A percentile compares a stretch with the other conserved stretches of the same genome.
Conservation (phyloP, 2,329 filamentous ascomycete genomes). For the Cladophialophora carrionii region DNA sequence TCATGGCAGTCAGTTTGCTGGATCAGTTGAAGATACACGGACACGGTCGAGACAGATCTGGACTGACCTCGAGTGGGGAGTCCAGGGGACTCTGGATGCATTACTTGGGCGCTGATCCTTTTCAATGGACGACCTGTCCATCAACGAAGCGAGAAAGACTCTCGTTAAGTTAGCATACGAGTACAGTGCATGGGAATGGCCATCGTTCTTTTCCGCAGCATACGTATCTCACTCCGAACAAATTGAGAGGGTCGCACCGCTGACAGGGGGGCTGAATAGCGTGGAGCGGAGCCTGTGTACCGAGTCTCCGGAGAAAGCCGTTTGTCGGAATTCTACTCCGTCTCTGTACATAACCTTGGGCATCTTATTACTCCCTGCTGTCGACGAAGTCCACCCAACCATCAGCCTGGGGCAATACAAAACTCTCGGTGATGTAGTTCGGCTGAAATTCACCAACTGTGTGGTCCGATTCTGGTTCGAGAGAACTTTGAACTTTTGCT, state of each 20-base stretch:
- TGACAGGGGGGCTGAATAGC: too few species aligned
- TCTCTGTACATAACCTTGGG: too few species aligned
- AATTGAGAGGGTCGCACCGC: background rate
- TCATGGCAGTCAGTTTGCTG: slow-evolving; percentile 11
- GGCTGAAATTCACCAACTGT: too few species aligned
- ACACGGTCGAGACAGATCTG: background rate
- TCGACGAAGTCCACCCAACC: too few species aligned
- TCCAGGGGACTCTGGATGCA: slow-evolving; percentile 17
- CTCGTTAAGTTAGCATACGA: background rate
- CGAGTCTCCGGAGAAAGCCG: too few species aligned
- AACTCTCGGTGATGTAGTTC: too few species aligned
- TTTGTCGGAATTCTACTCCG: too few species aligned
- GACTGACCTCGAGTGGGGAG: slow-evolving; percentile 20
- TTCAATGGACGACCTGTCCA: slow-evolving; percentile 1
- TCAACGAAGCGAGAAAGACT: slow-evolving; percentile 10
- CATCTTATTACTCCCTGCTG: too few species aligned
- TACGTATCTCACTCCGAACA: background rate
- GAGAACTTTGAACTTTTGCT: too few species aligned
- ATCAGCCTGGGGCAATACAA: too few species aligned
- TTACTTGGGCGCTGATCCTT: slow-evolving; percentile 11
- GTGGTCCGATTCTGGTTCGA: too few species aligned
- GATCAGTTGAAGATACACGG: background rate
- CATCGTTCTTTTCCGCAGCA: background rate
- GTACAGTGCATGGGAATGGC: background rate
- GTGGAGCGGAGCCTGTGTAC: too few species aligned